These are phyloP conservation scores for Vigna angularis DNA, from an alignment of 306 rosid genomes.

Conservation along the genomic window DNA sequence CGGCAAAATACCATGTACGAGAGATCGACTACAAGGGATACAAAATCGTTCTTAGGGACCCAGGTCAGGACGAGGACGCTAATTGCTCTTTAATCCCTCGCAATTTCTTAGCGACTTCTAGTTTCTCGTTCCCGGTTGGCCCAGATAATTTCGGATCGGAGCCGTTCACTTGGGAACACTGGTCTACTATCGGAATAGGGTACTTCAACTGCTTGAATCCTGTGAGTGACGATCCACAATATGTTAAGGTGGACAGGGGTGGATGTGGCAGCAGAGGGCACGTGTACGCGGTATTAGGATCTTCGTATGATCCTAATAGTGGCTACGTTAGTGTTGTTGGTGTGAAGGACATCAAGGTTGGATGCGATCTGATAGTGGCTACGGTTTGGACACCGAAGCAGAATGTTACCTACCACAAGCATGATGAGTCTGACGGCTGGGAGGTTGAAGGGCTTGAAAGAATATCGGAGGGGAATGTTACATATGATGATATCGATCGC, in stretches of 20 bases:
- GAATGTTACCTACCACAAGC: background rate
- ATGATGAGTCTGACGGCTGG: no score
- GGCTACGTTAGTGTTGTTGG: background rate
- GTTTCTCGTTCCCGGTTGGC: no score
- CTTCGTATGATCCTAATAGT: rapidly evolving
- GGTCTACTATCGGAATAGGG: no score
- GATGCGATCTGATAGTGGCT: slow-evolving; percentile 23
- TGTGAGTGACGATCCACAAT: background rate
- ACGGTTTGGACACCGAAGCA: background rate
- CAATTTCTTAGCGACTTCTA: background rate
- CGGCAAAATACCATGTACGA: slow-evolving; percentile 21
- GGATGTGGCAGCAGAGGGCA: background rate
- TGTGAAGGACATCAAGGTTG: background rate
- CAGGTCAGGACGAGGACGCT: background rate
- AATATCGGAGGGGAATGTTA: background rate
- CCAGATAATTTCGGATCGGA: no score
- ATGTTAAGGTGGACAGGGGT: background rate
- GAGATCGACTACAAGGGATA: background rate
- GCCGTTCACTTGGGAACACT: no score
- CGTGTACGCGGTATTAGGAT: background rate
- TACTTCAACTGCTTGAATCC: background rate
- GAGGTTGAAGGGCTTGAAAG: no score
- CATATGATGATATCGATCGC: background rate
- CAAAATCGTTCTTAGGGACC: background rate
- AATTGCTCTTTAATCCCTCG: background rate